Conservation (phyloP, 306 rosid genomes). For the Sphenostylis stenocarpa region DNA sequence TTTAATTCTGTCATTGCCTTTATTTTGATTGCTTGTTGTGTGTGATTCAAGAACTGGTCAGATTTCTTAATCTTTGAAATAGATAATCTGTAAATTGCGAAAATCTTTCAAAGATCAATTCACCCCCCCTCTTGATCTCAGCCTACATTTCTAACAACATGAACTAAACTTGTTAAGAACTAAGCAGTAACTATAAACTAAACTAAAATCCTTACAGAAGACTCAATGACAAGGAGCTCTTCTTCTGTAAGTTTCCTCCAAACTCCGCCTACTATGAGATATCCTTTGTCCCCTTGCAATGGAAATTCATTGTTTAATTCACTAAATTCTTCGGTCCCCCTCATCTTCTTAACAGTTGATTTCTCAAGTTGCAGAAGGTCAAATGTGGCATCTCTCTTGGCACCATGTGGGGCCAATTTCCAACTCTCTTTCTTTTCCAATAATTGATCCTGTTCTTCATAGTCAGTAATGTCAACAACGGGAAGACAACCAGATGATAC, state of each 20-base stretch:
- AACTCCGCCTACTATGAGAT: constrained; percentile 59
- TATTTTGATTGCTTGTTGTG: no score
- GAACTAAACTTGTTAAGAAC: neutral
- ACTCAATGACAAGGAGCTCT: constrained; percentile 55
- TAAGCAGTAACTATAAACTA: constrained; percentile 22
- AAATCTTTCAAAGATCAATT: no score
- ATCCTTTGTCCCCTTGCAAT: constrained; percentile 40
- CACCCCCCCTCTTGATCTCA: no score
- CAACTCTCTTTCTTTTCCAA: constrained; percentile 27
- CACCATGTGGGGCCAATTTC: constrained; percentile 30
- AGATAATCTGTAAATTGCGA: no score
- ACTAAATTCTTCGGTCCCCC: constrained; percentile 38
- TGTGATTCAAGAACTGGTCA: no score
- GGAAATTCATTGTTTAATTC: constrained; percentile 19
- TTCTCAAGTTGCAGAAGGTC: constrained; percentile 48
- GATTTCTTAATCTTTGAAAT: no score
- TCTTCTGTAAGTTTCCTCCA: constrained; percentile 62
- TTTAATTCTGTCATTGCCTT: no score
- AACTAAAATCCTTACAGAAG: constrained; percentile 61
- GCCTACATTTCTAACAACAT: no score
- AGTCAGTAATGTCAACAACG: constrained; percentile 40
- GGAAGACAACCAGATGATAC: constrained; percentile 72
- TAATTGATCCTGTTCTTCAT: constrained; percentile 19
- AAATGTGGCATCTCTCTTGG: constrained; percentile 54
- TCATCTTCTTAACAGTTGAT: constrained; percentile 57